phyloP scores from a whole-genome alignment of 1,284 basidiomycete species.

The Ganoderma boninense region DNA sequence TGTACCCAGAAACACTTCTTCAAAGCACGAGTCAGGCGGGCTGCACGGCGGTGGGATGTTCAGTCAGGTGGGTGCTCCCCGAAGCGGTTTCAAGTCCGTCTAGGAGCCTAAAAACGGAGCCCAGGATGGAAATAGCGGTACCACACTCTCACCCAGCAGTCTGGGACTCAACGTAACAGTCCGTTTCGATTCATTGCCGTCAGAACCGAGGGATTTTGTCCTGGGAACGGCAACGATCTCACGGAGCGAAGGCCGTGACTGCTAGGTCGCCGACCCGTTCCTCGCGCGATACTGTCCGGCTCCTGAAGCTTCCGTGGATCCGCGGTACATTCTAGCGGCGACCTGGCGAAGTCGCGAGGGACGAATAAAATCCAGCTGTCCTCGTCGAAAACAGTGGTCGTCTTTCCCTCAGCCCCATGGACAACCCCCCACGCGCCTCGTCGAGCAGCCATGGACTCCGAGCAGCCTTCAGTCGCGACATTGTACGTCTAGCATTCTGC shows the following conservation, averaged over 20 bases:
- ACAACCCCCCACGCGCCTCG: background rate
- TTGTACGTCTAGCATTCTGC: slow-evolving; percentile 2
- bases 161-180: slow-evolving; percentile 1
- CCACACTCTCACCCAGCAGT: background rate
- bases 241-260: background rate
- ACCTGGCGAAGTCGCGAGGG: background rate
- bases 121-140: background rate
- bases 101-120: background rate
- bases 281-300: background rate
- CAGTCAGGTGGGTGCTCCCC: background rate
- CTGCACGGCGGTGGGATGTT: background rate
- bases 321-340: slow-evolving; percentile 1
- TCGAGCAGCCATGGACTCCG: slow-evolving; percentile 4
- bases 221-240: background rate
- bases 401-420: background rate
- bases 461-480: background rate
- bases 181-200: background rate
- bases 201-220: background rate
- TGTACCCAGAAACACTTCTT: background rate
- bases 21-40: background rate
- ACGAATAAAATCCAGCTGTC: background rate
- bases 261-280: background rate
- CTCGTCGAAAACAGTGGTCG: background rate
- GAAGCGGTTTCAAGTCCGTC: background rate
- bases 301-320: background rate